These are phyloP conservation scores for Lumnitzera littorea DNA, from an alignment of 345 rosid genomes.

Conservation along the genomic window DNA sequence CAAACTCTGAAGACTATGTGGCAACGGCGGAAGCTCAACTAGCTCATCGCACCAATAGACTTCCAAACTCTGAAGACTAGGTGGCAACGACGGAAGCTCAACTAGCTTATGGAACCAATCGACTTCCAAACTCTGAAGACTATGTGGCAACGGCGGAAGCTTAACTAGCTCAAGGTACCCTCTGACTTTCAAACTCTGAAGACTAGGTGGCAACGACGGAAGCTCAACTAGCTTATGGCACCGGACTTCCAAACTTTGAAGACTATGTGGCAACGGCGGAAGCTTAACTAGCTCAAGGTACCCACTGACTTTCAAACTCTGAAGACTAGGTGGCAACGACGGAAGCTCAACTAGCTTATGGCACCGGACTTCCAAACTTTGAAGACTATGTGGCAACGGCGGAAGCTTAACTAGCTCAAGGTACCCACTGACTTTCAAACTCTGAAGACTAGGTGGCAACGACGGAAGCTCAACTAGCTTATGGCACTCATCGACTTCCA, in stretches of 20 bases:
- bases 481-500: too few relatives aligned
- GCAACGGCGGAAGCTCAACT: constrained; percentile 4
- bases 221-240: too few relatives aligned
- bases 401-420: too few relatives aligned
- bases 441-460: neutral
- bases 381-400: too few relatives aligned
- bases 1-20: neutral
- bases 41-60: constrained; percentile 1
- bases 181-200: neutral
- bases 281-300: too few relatives aligned
- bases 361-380: too few relatives aligned
- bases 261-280: neutral
- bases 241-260: neutral
- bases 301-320: too few relatives aligned
- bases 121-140: neutral
- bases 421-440: neutral
- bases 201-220: neutral
- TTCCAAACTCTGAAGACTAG: neutral
- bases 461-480: too few relatives aligned
- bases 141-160: too few relatives aligned
- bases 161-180: too few relatives aligned
- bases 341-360: too few relatives aligned
- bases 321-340: too few relatives aligned
- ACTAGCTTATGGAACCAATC: neutral
- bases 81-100: constrained; percentile 1